Base-by-base conservation (phyloP, 78 protist genomes). In the Dictyostelium capitatum region DNA sequence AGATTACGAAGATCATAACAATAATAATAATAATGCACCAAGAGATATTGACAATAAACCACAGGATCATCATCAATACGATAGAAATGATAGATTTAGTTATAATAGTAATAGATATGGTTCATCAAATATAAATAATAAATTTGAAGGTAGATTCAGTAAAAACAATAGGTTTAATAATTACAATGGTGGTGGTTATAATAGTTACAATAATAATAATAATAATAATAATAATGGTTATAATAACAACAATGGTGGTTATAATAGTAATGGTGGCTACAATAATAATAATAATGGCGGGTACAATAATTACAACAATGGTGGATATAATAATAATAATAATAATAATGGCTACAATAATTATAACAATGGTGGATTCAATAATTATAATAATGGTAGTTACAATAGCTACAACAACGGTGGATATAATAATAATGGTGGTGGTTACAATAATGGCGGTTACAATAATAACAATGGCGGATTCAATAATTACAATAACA, bases 41-140 rank as follows among this genome's bases (percentile, higher is more conserved):
- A 48, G 82, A 57, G 46, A 79, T 19, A 59, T 50, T 56, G 43
- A 37, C 2, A 47, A 79, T 57, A 43, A 70, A 25, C 14, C 6
- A 37, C 48, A 79, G 6, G 50, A 30, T 57, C 23, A 50, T 47
- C 57, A 48, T 28, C 28, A 54, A 65, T 46, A 50, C 4, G 65
- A 82, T 51, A 64, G 46, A 12, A 50, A 50, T 28, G 62, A 67
- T 50, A 64, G 79, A 82, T 54, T 65, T 32, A 82, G 78, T 23
- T 43, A 79, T 79, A 50, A 54, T 19, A 32, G 65, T 30, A 32
- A 53, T 50, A 37, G 83, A 50, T 37, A 51, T n/a, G 19, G 43
- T 19, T 30, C 69, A 23, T 2, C 28, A 46, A 54, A 54, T 79
- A 54, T 46, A 30, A 79, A 54, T 20, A 65, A 67, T 67, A 82